These are phyloP conservation scores for Lactarius indigo DNA, from an alignment of 768 basidiomycete genomes.

Conservation along the genomic window DNA sequence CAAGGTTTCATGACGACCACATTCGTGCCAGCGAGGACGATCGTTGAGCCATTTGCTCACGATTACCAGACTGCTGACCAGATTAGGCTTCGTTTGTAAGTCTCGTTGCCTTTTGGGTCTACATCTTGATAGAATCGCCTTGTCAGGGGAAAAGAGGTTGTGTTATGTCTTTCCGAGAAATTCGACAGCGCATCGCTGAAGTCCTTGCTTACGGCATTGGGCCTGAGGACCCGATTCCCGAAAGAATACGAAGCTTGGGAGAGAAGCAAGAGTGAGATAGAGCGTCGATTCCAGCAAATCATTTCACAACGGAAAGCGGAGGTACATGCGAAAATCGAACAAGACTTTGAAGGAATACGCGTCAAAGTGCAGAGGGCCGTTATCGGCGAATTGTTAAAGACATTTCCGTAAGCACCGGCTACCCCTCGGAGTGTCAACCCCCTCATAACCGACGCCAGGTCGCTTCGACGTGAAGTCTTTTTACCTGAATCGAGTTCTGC, in stretches of 20 bases:
- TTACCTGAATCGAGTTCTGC: neutral
- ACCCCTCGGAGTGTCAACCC: neutral
- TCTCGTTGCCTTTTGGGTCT: neutral
- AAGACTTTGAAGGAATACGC: neutral
- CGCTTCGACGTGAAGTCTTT: neutral
- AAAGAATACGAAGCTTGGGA: neutral
- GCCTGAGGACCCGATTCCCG: neutral
- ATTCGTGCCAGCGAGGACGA: neutral
- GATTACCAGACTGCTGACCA: neutral
- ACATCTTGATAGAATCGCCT: neutral
- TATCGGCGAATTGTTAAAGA: neutral
- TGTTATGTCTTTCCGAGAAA: neutral
- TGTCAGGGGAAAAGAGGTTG: neutral
- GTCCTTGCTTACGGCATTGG: neutral
- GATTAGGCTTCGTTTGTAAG: constrained; percentile 9
- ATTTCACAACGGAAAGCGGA: neutral
- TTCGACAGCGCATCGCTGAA: fast-evolving
- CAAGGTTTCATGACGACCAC: constrained; percentile 25
- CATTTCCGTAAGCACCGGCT: neutral
- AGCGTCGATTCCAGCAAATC: neutral
- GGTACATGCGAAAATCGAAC: neutral
- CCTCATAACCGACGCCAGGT: neutral
- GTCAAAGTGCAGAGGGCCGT: neutral
- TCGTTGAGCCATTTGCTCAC: neutral
- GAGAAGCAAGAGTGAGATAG: neutral